Conservation (phyloP, 1,284 basidiomycete species). For the Cryptococcus sp. region DNA sequence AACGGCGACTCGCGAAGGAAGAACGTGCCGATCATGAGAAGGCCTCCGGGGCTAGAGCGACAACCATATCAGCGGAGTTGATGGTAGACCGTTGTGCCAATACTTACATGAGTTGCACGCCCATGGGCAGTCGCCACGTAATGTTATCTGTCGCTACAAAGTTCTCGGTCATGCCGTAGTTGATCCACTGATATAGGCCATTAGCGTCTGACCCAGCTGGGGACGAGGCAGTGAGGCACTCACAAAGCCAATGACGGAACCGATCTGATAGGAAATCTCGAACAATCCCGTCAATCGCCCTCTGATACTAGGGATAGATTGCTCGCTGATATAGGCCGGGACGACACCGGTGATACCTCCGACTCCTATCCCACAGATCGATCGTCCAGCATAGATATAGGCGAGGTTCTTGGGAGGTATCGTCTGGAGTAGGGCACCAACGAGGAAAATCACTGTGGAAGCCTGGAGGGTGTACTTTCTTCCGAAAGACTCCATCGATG, state of each 20-base stretch:
- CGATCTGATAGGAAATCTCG: constrained; percentile 50
- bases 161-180: constrained; percentile 56
- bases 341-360: constrained; percentile 34
- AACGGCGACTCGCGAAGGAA: constrained; percentile 59
- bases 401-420: constrained; percentile 30
- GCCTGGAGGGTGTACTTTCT: constrained; percentile 35
- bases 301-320: constrained; percentile 52
- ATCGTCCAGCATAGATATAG: constrained; percentile 47
- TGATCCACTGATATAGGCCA: constrained; percentile 42
- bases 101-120: constrained; percentile 57
- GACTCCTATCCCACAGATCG: constrained; percentile 47
- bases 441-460: constrained; percentile 45
- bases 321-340: constrained; percentile 50
- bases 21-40: constrained; percentile 54
- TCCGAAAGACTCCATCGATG: constrained; percentile 37
- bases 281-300: constrained; percentile 59
- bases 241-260: constrained; percentile 53
- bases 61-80: neutral
- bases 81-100: neutral
- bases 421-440: constrained; percentile 46
- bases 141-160: constrained; percentile 39
- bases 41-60: constrained; percentile 51
- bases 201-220: constrained; percentile 7
- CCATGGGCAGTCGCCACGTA: constrained; percentile 58
- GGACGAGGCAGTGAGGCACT: constrained; percentile 38